phyloP scores from a whole-genome alignment of 108 stramenopile species.

The Parietichytrium sp. region DNA sequence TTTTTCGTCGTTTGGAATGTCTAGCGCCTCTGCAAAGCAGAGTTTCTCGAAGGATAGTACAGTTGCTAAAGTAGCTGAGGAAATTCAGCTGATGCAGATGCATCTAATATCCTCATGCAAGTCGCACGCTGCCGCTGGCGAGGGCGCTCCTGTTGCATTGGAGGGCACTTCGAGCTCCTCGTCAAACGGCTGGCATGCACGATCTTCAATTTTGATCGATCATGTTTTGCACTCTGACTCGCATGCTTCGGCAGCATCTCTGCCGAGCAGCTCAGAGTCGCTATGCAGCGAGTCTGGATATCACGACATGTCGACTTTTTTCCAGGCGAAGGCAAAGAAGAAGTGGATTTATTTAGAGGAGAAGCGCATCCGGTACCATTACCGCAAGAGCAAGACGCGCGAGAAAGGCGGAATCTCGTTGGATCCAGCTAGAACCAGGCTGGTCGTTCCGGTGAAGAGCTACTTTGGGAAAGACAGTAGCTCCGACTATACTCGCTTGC shows the following conservation, averaged over 20 bases:
- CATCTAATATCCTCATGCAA: too few relatives aligned
- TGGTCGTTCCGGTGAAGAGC: not conserved
- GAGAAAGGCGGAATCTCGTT: slow-evolving; percentile 18
- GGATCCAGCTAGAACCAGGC: slow-evolving; percentile 2
- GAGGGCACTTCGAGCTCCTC: too few relatives aligned
- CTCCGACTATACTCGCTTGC: not conserved
- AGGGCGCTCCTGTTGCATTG: too few relatives aligned
- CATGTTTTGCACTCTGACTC: too few relatives aligned
- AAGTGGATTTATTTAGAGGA: slow-evolving; percentile 37
- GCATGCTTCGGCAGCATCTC: too few relatives aligned
- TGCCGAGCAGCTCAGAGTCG: too few relatives aligned
- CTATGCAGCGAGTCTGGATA: not conserved
- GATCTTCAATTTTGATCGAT: too few relatives aligned
- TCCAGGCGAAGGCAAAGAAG: slow-evolving; percentile 18
- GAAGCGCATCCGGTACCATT: slow-evolving; percentile 28
- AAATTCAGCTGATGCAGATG: slow-evolving; percentile 23
- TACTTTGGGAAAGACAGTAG: not conserved
- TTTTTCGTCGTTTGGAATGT: slow-evolving; percentile 27
- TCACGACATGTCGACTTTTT: not conserved
- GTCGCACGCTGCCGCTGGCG: too few relatives aligned
- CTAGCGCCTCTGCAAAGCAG: not conserved
- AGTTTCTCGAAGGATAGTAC: not conserved
- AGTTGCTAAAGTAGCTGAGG: not conserved
- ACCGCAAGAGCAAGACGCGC: slow-evolving; percentile 37
- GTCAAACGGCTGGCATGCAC: too few relatives aligned